Percentiles rank a stretch among this genome's conserved stretches.
phyloP scores from a whole-genome alignment of 2,329 filamentous ascomycete genomes.

The Fusarium zealandicum region DNA sequence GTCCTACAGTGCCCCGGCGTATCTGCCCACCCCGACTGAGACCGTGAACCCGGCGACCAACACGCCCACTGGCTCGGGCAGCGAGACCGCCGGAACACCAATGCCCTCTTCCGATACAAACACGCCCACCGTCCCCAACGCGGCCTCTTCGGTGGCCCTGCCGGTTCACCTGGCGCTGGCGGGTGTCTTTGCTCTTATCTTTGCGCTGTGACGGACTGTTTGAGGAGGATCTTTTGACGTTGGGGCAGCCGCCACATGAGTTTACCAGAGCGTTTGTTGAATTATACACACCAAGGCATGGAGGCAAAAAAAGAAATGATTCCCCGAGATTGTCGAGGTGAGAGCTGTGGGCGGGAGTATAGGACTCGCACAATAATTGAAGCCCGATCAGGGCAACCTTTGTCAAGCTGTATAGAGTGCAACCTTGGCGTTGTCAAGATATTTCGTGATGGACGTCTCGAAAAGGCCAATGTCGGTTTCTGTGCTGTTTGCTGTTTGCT shows the following conservation, averaged over 20 bases:
- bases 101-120: slow-evolving; percentile 21
- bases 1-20: slow-evolving; percentile 27
- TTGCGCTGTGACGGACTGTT: slow-evolving; percentile 16
- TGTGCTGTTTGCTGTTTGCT: no score
- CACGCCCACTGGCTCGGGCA: slow-evolving; percentile 23
- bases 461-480: no score
- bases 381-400: slow-evolving; percentile 15
- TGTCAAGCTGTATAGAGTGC: neutral
- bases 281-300: slow-evolving; percentile 11
- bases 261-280: slow-evolving; percentile 7
- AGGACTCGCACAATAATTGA: slow-evolving; percentile 6
- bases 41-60: slow-evolving; percentile 18
- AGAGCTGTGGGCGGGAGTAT: slow-evolving; percentile 10
- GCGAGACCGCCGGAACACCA: neutral
- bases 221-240: neutral
- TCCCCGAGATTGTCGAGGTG: slow-evolving; percentile 10
- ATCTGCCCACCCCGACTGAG: slow-evolving; percentile 33
- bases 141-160: slow-evolving; percentile 18
- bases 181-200: slow-evolving; percentile 18
- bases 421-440: neutral
- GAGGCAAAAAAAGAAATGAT: slow-evolving; percentile 5
- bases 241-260: neutral
- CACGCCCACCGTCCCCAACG: slow-evolving; percentile 18
- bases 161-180: slow-evolving; percentile 26
- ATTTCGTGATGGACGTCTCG: neutral